Conservation (phyloP, 192 early-diverging fungal genomes). For the Linnemannia hyalina region DNA sequence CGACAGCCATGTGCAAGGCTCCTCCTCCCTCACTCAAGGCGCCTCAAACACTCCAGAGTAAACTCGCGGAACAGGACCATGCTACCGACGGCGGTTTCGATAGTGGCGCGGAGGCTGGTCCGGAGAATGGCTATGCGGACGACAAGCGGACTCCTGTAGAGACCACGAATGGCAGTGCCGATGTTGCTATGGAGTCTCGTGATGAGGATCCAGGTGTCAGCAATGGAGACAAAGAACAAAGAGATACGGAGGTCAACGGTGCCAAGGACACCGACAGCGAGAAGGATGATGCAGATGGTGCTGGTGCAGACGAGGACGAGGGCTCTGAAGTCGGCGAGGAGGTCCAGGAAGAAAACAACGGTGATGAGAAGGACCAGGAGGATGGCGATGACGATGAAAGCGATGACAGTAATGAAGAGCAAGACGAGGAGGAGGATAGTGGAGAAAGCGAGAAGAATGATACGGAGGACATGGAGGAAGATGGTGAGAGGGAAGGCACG, state of each 20-base stretch:
- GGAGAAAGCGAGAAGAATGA: not conserved
- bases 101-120: not conserved
- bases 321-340: not conserved
- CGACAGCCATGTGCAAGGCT: constrained; percentile 39
- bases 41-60: constrained; percentile 41
- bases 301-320: not conserved
- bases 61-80: constrained; percentile 27
- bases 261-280: not conserved
- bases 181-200: constrained; percentile 1
- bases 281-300: not conserved
- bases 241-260: not conserved
- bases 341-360: not conserved
- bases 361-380: not conserved
- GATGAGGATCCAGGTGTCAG: not conserved
- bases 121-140: not conserved
- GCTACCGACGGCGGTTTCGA: not conserved
- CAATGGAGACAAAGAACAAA: not conserved
- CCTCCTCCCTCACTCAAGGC: constrained; percentile 45
- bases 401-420: not conserved
- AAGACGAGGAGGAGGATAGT: not conserved
- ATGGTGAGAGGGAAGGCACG: not conserved
- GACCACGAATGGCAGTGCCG: not conserved
- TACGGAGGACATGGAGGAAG: not conserved
- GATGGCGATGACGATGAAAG: not conserved
- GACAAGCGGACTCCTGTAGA: not conserved